These are phyloP conservation scores for Hypholoma fasciculare DNA, from an alignment of 768 basidiomycete genomes.

Conservation along the genomic window DNA sequence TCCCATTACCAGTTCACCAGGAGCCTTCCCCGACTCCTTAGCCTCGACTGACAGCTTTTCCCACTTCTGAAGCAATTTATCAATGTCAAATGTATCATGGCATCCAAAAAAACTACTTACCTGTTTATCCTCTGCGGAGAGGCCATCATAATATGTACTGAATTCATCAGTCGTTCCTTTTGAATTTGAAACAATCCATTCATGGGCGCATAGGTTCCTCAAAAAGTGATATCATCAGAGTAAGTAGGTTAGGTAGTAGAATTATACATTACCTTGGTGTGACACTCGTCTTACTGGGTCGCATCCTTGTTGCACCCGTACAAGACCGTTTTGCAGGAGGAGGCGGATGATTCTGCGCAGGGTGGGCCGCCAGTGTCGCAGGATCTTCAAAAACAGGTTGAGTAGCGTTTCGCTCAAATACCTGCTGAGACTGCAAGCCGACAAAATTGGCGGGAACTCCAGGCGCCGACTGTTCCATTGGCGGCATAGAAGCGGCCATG, in stretches of 20 bases:
- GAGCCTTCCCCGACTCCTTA: constrained; percentile 2
- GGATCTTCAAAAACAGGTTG: not conserved
- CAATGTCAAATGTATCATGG: not conserved
- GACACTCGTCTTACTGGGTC: not conserved
- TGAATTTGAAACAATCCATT: constrained; percentile 3
- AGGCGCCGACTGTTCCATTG: not conserved
- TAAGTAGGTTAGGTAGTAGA: not conserved
- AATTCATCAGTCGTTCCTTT: constrained; percentile 12
- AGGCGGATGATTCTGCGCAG: not conserved
- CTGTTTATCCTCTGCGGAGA: constrained; percentile 7
- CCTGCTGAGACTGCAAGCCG: not conserved
- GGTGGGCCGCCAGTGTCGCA: not conserved
- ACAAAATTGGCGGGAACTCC: not conserved
- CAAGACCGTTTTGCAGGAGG: not conserved
- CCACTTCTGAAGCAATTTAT: constrained; percentile 1
- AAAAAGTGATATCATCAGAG: not conserved
- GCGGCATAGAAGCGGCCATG: not conserved
- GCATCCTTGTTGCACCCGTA: constrained; percentile 1
- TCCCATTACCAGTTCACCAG: not conserved
- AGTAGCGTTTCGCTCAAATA: not conserved
- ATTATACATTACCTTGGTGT: constrained; percentile 1
- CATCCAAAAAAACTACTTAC: constrained; percentile 3
- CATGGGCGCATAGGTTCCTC: constrained; percentile 4
- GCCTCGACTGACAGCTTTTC: constrained; percentile 4
- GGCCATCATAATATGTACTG: constrained; percentile 9